phyloP scores from a whole-genome alignment of 2,329 filamentous ascomycete genomes.

The Penicillium sp. region DNA sequence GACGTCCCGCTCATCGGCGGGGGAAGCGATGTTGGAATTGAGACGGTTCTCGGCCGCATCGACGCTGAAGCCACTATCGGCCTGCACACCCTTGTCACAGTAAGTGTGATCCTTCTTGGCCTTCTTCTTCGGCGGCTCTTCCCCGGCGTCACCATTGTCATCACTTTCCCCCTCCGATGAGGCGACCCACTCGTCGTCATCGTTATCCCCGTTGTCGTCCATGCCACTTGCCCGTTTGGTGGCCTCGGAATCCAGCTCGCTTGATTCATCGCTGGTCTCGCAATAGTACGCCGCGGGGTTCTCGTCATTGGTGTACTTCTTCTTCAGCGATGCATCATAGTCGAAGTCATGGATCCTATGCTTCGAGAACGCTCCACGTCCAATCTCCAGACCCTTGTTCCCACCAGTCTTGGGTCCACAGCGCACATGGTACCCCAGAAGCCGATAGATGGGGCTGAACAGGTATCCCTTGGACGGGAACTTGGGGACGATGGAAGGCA shows the following conservation, averaged over 20 bases:
- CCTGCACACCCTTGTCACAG: neutral
- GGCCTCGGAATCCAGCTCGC: neutral
- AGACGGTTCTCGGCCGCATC: neutral
- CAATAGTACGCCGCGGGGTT: neutral
- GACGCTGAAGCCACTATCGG: neutral
- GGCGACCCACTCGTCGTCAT: neutral
- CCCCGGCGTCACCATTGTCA: neutral
- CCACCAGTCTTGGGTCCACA: slow-evolving; percentile 1
- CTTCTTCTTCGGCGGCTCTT: neutral
- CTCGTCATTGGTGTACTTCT: neutral
- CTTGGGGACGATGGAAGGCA: slow-evolving; percentile 7
- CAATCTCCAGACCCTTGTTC: neutral
- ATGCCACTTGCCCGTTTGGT: neutral
- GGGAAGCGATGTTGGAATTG: neutral
- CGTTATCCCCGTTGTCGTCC: neutral
- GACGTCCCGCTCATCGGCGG: neutral
- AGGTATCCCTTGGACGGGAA: neutral
- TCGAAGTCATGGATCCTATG: slow-evolving; percentile 2
- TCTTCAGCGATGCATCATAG: neutral
- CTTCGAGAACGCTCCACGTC: neutral
- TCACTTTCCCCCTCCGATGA: neutral
- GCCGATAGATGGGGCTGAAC: slow-evolving; percentile 3
- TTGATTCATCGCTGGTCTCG: neutral
- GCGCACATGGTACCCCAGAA: slow-evolving; percentile 10
- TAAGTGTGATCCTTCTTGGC: neutral